Conservation (phyloP, 2,329 filamentous ascomycete species). For the Cordyceps tenuipes region DNA sequence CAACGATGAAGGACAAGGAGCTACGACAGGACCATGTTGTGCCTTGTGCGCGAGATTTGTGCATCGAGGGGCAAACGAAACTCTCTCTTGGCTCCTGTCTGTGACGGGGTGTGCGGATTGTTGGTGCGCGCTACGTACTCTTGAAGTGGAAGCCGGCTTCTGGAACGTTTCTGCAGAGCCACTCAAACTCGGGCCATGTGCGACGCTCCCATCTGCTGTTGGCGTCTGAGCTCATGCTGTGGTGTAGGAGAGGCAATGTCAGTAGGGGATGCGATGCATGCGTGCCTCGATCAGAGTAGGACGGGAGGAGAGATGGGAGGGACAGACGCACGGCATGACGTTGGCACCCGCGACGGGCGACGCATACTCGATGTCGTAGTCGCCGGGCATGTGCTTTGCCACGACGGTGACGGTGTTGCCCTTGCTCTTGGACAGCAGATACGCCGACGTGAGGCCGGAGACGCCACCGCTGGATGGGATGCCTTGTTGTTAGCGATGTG, state of each 20-base stretch:
- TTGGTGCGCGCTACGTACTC: conserved; percentile 30
- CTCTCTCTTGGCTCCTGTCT: background rate
- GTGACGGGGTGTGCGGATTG: background rate
- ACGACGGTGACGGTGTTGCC: conserved; percentile 55
- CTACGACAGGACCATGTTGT: background rate
- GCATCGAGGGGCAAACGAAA: background rate
- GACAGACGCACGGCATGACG: conserved; percentile 54
- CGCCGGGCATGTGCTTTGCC: conserved; percentile 86
- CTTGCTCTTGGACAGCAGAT: conserved; percentile 37
- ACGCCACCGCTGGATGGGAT: conserved; percentile 35
- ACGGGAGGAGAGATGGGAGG: background rate
- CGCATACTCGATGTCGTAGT: conserved; percentile 85
- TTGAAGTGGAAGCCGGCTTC: conserved; percentile 78
- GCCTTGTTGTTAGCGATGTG: background rate
- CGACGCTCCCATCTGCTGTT: conserved; percentile 50
- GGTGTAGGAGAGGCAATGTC: background rate
- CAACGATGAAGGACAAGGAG: background rate
- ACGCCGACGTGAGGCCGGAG: conserved; percentile 42
- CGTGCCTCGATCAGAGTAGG: background rate
- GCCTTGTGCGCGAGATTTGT: background rate
- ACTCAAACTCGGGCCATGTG: conserved; percentile 56
- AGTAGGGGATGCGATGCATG: background rate
- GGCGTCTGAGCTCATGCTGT: conserved; percentile 35
- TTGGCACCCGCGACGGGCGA: conserved; percentile 87
- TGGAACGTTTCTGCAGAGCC: conserved; percentile 54